A percentile compares a stretch with the other conserved stretches of the same genome.
These are phyloP conservation scores for Mycena rosella DNA, from an alignment of 768 basidiomycete species.

Conservation along the genomic window DNA sequence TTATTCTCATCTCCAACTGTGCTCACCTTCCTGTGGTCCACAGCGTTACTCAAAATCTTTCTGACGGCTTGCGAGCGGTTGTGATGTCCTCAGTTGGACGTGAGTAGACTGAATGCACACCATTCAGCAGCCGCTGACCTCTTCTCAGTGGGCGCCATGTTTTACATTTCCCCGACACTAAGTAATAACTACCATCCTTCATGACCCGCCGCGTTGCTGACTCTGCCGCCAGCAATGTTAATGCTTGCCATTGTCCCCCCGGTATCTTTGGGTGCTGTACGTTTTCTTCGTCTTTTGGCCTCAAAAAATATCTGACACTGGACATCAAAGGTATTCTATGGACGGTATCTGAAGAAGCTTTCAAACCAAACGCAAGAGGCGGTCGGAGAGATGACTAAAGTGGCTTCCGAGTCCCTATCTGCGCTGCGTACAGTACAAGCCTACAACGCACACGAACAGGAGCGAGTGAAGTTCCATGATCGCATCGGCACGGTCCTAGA, in stretches of 20 bases:
- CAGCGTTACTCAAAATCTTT: conserved; percentile 85
- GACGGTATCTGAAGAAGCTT: conserved; percentile 92
- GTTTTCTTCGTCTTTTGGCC: conserved; percentile 36
- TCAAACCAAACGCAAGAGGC: conserved; percentile 95
- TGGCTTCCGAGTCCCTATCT: conserved; percentile 91
- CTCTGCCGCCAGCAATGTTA: conserved; percentile 60
- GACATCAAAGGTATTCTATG: conserved; percentile 85
- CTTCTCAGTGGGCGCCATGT: conserved; percentile 88
- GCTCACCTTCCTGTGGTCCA: not conserved
- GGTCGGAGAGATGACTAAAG: conserved; percentile 96
- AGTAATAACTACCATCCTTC: conserved; percentile 46
- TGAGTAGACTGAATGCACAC: conserved; percentile 54
- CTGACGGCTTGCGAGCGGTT: conserved; percentile 84
- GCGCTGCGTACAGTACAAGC: conserved; percentile 92
- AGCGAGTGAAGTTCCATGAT: conserved; percentile 81
- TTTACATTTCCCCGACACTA: conserved; percentile 89
- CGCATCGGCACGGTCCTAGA: conserved; percentile 74
- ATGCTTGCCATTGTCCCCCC: conserved; percentile 96
- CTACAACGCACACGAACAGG: conserved; percentile 86
- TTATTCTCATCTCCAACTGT: conserved; percentile 3
- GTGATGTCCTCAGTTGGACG: conserved; percentile 96
- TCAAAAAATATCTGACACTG: conserved; percentile 14
- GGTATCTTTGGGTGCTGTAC: conserved; percentile 85
- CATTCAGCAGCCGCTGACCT: not conserved
- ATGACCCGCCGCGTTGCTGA: conserved; percentile 10